These are phyloP conservation scores for Beauveria australis DNA, from an alignment of 2,329 filamentous ascomycete genomes.

Conservation along the genomic window DNA sequence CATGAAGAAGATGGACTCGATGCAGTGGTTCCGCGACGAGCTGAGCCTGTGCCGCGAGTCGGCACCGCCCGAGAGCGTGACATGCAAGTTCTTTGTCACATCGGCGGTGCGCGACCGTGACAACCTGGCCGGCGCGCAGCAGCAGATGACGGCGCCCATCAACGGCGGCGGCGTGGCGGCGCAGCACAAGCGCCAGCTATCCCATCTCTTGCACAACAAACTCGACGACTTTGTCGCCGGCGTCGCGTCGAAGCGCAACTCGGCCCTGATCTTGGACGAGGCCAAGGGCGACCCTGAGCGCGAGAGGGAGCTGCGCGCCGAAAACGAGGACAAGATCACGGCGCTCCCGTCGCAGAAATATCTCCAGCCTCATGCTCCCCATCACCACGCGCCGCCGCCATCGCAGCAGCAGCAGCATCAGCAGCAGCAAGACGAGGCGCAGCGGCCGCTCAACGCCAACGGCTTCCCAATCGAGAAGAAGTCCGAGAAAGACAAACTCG, in stretches of 20 bases:
- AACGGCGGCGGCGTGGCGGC: constrained; percentile 11
- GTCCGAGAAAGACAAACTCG: constrained; percentile 21
- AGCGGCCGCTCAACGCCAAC: constrained; percentile 41
- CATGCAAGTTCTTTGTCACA: constrained; percentile 93
- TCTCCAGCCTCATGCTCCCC: constrained; percentile 39
- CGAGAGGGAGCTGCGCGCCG: constrained; percentile 69
- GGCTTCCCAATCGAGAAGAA: constrained; percentile 37
- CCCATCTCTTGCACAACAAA: constrained; percentile 72
- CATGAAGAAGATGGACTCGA: constrained; percentile 79
- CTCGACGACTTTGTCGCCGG: constrained; percentile 82
- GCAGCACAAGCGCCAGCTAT: constrained; percentile 48
- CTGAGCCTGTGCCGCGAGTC: constrained; percentile 83
- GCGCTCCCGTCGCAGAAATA: constrained; percentile 65
- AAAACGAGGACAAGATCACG: constrained; percentile 78
- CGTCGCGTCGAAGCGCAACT: constrained; percentile 80
- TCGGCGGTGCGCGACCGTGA: constrained; percentile 41
- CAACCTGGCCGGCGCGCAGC: constrained; percentile 17
- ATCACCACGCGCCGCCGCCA: constrained; percentile 26
- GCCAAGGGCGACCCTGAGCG: constrained; percentile 70
- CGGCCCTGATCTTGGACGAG: constrained; percentile 72
- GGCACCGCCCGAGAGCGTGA: constrained; percentile 79
- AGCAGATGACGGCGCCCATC: constrained; percentile 38
- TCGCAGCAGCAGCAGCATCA: constrained; percentile 18
- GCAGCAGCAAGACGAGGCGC: constrained; percentile 35
- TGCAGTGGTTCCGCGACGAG: constrained; percentile 98